Conservation (phyloP, 106 monocot genomes). For the Cymbidium sinense region DNA sequence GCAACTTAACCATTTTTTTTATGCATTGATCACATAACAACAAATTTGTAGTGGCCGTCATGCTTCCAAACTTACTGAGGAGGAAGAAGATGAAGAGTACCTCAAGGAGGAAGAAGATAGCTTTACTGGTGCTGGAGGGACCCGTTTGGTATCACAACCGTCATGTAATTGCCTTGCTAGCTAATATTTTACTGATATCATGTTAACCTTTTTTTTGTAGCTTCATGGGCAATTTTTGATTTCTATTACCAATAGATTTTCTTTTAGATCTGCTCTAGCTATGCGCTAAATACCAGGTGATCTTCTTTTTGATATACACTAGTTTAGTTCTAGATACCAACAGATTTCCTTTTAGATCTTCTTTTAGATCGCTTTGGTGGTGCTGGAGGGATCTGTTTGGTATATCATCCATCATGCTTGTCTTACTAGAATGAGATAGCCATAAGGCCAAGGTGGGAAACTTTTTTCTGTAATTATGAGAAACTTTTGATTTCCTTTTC, state of each 20-base stretch:
- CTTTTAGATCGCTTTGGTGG: too few species aligned
- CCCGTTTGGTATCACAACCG: conserved; percentile 57
- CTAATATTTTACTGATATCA: background rate
- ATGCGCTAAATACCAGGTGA: background rate
- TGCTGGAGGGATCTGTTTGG: too few species aligned
- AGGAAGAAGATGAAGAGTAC: conserved; percentile 76
- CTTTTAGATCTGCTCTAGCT: background rate
- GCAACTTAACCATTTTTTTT: background rate
- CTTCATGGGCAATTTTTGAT: background rate
- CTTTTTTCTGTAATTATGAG: too few species aligned
- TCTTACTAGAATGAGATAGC: too few species aligned
- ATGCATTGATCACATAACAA: background rate
- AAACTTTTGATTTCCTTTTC: too few species aligned
- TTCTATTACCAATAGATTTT: background rate
- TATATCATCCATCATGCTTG: too few species aligned
- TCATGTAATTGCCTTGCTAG: conserved; percentile 39
- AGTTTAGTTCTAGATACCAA: too few species aligned
- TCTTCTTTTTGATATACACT: background rate
- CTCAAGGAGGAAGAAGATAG: conserved; percentile 69
- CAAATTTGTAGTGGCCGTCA: conserved; percentile 47
- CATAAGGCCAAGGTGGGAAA: too few species aligned
- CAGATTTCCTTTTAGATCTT: too few species aligned
- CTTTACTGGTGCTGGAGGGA: conserved; percentile 42
- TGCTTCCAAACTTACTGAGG: conserved; percentile 67
- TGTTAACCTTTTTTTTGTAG: background rate